Conservation (phyloP, 2,329 filamentous ascomycete species). For the Bipolaris sorokiniana region DNA sequence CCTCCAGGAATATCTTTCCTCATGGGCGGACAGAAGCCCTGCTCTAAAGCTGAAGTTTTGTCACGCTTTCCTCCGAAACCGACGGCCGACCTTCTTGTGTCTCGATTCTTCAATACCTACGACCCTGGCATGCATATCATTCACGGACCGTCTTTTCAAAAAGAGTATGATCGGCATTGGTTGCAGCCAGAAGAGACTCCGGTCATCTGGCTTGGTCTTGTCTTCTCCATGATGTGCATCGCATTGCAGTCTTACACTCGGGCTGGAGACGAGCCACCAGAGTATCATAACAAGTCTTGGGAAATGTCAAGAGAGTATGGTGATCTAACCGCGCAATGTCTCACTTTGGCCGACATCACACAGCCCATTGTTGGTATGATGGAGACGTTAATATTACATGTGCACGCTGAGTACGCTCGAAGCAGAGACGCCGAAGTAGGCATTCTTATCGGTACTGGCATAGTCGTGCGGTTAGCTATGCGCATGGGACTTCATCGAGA, state of each 20-base stretch:
- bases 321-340: constrained; percentile 75
- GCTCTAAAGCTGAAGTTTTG: constrained; percentile 77
- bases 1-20: constrained; percentile 76
- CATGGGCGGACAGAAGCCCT: constrained; percentile 72
- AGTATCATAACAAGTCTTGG: constrained; percentile 71
- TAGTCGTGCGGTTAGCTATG: constrained; percentile 68
- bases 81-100: constrained; percentile 82
- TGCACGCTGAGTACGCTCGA: constrained; percentile 76
- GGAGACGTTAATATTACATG: constrained; percentile 78
- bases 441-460: constrained; percentile 65
- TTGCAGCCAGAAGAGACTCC: constrained; percentile 73
- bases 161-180: constrained; percentile 71
- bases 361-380: constrained; percentile 75
- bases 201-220: constrained; percentile 77
- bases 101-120: constrained; percentile 87
- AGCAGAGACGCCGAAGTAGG: constrained; percentile 76
- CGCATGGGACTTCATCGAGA: constrained; percentile 82
- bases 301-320: constrained; percentile 64
- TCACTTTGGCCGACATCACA: constrained; percentile 78
- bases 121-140: constrained; percentile 66
- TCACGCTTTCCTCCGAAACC: constrained; percentile 80
- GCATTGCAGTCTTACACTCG: constrained; percentile 81
- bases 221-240: constrained; percentile 77
- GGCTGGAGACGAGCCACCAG: constrained; percentile 78
- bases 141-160: constrained; percentile 78